Base-by-base conservation (phyloP, 306 rosid genomes). In the Macrotyloma uniflorum region DNA sequence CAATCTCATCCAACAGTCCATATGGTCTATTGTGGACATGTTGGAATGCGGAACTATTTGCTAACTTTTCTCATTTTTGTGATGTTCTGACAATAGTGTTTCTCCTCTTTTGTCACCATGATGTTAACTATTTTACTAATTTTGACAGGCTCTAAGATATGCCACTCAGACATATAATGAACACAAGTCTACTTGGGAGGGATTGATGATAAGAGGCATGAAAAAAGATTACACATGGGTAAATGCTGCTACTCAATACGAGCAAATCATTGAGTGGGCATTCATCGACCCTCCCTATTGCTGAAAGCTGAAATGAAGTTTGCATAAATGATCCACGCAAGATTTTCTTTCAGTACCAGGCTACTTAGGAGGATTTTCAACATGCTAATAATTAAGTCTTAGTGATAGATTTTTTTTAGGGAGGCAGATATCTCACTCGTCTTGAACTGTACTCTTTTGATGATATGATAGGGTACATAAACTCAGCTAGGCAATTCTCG, bases 151-250 rank as follows among this genome's bases (percentile, higher is more conserved):
- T 14, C 66, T 93, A 58, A 85, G 83, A 80, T 36, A 64, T 23
- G 97, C 98, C 19, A 43, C 80, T 51, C 42, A 23, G 35, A 93
- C 97, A 43, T 91, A 68, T 65, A 87, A 70, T 68, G 92, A 89
- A 35, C 72, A 91, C 38, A 88, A 91, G 83, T 22, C 88, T 80
- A 90, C 97, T 38, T 93, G 98, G 98, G 82, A 86, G 78, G 97
- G 88, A 82, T 68, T 93, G 85, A 79, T 91, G 89, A 83, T 55
- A 67, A 89, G 98, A 74, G 91, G 95, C 1, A 93, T 93, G 97
- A 65, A 72, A 20, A 91, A 69, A 78, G 90, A 90, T 81, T 89
- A 69, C 87, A 84, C 97, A 6, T 93, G 97, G 98, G 92, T 65
- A 49, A 90, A 85, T 57, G 89, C 98, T 30, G 98, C 98, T 12